Evolutionary conservation across 768 basidiomycete genomes (phyloP).

Genomic region (Phlebiopsis flavidoalba): DNA sequence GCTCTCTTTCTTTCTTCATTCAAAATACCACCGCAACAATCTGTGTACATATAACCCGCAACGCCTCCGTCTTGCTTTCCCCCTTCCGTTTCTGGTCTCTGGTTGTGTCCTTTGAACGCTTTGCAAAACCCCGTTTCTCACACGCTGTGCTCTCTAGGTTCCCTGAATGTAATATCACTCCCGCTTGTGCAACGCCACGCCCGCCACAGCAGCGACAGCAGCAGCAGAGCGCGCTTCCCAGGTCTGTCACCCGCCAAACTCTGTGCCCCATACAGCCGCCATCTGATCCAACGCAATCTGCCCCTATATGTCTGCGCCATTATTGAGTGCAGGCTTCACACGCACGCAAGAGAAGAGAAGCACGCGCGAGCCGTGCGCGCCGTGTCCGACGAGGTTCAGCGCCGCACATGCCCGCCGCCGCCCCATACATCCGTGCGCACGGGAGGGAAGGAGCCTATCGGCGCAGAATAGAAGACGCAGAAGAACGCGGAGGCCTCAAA

Average conservation of each 20-base stretch:
- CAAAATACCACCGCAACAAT: slow-evolving; percentile 4
- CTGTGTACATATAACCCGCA: neutral
- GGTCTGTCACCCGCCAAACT: slow-evolving; percentile 1
- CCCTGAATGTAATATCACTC: neutral
- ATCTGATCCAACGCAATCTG: neutral
- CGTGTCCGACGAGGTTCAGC: too few relatives aligned
- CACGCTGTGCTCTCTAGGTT: slow-evolving; percentile 3
- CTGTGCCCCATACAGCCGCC: neutral
- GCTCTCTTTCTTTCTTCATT: neutral
- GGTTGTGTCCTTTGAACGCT: neutral
- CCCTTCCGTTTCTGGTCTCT: neutral
- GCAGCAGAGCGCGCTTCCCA: neutral
- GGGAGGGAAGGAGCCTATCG: too few relatives aligned
- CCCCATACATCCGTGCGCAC: too few relatives aligned
- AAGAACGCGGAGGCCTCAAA: too few relatives aligned
- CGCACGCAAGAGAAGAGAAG: too few relatives aligned
- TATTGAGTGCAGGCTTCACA: neutral
- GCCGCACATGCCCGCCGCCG: too few relatives aligned
- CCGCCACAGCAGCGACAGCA: neutral
- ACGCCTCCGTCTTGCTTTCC: neutral
- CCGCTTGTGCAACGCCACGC: neutral
- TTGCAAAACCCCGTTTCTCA: neutral
- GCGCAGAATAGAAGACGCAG: too few relatives aligned
- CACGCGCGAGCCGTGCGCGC: too few relatives aligned
- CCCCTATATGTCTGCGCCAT: neutral